Percentiles rank a stretch among this genome's conserved stretches.
These are phyloP conservation scores for Colletotrichum cuscutae DNA, from an alignment of 2,329 filamentous ascomycete species.

Conservation along the genomic window DNA sequence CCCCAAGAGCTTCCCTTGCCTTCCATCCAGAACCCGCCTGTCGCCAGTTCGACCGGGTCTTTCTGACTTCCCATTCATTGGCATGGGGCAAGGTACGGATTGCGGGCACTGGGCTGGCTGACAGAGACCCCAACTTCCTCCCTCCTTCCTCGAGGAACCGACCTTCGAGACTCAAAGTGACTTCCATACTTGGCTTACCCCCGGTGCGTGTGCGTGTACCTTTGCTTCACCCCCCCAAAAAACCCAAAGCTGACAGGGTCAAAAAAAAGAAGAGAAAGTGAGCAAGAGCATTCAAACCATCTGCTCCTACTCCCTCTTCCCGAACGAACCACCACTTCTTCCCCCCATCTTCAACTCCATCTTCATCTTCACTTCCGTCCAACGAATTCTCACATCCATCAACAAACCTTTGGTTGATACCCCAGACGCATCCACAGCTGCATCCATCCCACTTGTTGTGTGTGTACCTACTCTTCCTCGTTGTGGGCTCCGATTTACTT, in stretches of 20 bases:
- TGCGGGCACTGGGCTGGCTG: neutral
- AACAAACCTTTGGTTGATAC: neutral
- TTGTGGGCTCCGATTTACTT: constrained; percentile 32
- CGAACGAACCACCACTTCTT: constrained; percentile 11
- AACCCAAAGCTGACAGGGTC: constrained; percentile 6
- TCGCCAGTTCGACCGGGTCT: no score
- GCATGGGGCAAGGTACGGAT: no score
- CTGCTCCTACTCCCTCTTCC: constrained; percentile 10
- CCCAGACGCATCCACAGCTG: constrained; percentile 7
- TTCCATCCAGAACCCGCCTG: constrained; percentile 1
- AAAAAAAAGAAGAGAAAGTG: constrained; percentile 9
- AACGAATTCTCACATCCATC: neutral
- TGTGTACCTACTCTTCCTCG: neutral
- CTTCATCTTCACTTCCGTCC: neutral
- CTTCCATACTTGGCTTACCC: neutral
- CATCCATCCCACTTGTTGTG: neutral
- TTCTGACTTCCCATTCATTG: no score
- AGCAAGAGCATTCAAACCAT: constrained; percentile 10
- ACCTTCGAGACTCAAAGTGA: neutral
- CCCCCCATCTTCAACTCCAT: neutral
- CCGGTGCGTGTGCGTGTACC: neutral
- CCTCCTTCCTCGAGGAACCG: neutral
- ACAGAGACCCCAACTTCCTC: neutral
- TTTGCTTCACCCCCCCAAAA: constrained; percentile 10
- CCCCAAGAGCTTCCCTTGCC: constrained; percentile 26